A percentile compares a stretch with the other conserved stretches of the same genome.
Conservation (phyloP, 257 asterid species). For the Misopates orontium region DNA sequence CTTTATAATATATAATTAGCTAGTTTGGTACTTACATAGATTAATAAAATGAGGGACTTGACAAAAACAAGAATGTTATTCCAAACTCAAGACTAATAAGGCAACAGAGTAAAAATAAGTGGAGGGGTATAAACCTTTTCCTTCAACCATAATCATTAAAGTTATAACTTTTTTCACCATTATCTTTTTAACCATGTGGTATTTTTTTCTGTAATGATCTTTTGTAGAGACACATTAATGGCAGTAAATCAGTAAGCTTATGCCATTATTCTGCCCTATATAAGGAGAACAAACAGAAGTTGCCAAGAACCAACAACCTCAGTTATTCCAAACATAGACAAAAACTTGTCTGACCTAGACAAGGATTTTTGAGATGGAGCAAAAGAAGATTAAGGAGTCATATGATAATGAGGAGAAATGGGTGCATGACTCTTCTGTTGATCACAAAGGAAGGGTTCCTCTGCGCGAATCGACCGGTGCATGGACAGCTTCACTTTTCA, state of each 20-base stretch:
- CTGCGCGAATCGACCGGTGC: conserved; percentile 75
- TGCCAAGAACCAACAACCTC: conserved; percentile 27
- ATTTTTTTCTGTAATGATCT: neutral
- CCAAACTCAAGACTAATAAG: conserved; percentile 16
- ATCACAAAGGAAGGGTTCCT: conserved; percentile 74
- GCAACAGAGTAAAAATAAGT: neutral
- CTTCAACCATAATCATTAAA: conserved; percentile 36
- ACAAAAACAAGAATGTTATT: conserved; percentile 29
- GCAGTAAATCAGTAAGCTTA: neutral
- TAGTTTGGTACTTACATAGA: neutral
- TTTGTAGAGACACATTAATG: neutral
- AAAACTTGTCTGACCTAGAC: conserved; percentile 9
- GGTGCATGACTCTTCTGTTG: conserved; percentile 76
- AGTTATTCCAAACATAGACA: neutral
- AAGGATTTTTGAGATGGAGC: conserved; percentile 42
- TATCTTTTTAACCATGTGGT: neutral
- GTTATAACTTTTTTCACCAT: conserved; percentile 7
- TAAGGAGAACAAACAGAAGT: conserved; percentile 30
- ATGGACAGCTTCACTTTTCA: conserved; percentile 90
- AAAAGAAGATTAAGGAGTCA: conserved; percentile 27
- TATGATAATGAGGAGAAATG: conserved; percentile 48
- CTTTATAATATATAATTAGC: neutral
- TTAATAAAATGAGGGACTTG: conserved; percentile 13
- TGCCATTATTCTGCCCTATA: conserved; percentile 28
- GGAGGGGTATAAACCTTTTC: conserved; percentile 24